Evolutionary conservation across 192 early-diverging fungal species (phyloP).

Genomic region (Borealophlyctis nickersoniae): DNA sequence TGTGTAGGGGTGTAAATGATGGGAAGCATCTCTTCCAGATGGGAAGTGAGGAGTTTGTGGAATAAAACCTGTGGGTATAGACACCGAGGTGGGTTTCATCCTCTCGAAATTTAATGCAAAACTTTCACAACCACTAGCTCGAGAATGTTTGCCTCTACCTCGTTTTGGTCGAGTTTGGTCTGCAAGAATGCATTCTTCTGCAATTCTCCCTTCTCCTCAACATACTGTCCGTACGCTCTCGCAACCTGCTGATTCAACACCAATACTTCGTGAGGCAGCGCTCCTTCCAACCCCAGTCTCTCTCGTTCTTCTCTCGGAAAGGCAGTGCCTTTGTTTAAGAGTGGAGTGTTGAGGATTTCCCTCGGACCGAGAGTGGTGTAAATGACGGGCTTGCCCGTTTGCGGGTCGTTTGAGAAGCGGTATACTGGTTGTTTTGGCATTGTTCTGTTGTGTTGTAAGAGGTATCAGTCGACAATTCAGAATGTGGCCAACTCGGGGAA

Average conservation of each 20-base stretch:
- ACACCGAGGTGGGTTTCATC: too few species aligned
- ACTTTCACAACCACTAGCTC: constrained; percentile 63
- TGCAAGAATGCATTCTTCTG: constrained; percentile 11
- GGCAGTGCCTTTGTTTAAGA: constrained; percentile 54
- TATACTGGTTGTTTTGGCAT: background rate
- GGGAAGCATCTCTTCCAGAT: constrained; percentile 42
- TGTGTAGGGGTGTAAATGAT: constrained; percentile 50
- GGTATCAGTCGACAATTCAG: background rate
- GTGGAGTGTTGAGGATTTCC: constrained; percentile 11
- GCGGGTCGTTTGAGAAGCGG: background rate
- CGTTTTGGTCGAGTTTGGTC: constrained; percentile 20
- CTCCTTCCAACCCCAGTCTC: constrained; percentile 62
- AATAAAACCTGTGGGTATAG: constrained; percentile 81
- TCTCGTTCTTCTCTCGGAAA: constrained; percentile 49
- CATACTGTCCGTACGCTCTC: constrained; percentile 36
- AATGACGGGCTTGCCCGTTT: background rate
- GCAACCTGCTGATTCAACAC: constrained; percentile 63
- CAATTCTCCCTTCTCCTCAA: background rate
- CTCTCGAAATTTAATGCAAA: too few species aligned
- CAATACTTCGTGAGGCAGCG: constrained; percentile 68
- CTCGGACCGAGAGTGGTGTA: constrained; percentile 1
- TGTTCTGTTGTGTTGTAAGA: background rate
- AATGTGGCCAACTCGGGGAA: too few species aligned
- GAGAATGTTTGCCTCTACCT: constrained; percentile 48
- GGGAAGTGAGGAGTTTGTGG: constrained; percentile 70